A percentile compares a stretch with the other conserved stretches of the same genome.
phyloP scores from a whole-genome alignment of 805 yeast genomes.

The Teunomyces aglyptinius region DNA sequence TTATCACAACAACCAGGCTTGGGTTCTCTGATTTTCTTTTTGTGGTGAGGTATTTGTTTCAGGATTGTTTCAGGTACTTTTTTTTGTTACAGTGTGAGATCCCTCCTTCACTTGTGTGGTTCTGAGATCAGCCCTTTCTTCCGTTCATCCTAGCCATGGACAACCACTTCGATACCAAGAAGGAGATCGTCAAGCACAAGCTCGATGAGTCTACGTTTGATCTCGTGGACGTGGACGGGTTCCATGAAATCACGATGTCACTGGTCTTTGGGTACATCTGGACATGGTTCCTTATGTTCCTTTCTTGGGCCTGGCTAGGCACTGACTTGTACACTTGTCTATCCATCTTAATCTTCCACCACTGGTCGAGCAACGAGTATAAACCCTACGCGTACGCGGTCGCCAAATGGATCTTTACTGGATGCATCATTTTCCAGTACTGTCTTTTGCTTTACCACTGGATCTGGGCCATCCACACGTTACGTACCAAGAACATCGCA shows the following conservation, averaged over 20 bases:
- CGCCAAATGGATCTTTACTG: conserved; percentile 72
- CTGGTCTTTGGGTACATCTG: conserved; percentile 45
- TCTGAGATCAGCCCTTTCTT: too few species aligned
- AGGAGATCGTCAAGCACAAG: conserved; percentile 27
- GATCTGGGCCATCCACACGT: conserved; percentile 56
- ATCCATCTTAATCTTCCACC: conserved; percentile 66
- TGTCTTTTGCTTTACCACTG: conserved; percentile 55
- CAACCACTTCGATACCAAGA: conserved; percentile 20
- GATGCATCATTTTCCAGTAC: conserved; percentile 74
- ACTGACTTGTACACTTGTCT: conserved; percentile 80
- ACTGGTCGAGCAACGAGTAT: conserved; percentile 58
- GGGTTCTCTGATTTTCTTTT: too few species aligned
- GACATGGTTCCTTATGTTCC: conserved; percentile 48
- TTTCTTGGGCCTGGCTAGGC: conserved; percentile 52
- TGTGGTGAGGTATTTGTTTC: background rate
- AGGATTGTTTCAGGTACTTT: background rate
- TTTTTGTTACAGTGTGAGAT: too few species aligned
- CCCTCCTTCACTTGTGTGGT: too few species aligned
- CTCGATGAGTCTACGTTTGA: conserved; percentile 48
- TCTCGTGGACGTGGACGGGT: conserved; percentile 44
- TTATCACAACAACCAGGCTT: too few species aligned
- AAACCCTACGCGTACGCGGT: conserved; percentile 48
- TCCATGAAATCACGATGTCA: conserved; percentile 42
- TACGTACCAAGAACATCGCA: conserved; percentile 62
- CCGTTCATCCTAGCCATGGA: background rate